Evolutionary conservation across 1,284 basidiomycete genomes (phyloP).

Genomic region (Moesziomyces sp.): DNA sequence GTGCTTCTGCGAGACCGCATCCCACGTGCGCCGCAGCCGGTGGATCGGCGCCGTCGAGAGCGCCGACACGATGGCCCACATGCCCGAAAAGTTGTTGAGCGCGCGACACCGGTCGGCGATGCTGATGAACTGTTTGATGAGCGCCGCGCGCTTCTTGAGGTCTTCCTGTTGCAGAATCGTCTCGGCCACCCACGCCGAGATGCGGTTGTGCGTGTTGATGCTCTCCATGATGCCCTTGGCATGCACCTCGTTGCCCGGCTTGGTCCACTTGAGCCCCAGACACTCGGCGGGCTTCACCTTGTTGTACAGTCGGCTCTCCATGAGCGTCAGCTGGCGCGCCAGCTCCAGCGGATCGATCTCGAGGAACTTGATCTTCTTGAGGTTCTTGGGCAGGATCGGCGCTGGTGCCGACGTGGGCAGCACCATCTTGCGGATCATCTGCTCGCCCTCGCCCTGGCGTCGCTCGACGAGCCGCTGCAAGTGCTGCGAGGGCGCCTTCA

Average conservation of each 20-base stretch:
- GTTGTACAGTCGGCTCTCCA: constrained; percentile 88
- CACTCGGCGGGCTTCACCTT: constrained; percentile 92
- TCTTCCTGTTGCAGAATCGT: constrained; percentile 86
- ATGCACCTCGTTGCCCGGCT: constrained; percentile 39
- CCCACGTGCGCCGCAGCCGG: constrained; percentile 94
- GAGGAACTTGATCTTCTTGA: constrained; percentile 82
- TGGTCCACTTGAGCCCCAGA: constrained; percentile 72
- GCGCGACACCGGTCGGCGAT: constrained; percentile 90
- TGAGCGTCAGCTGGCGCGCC: constrained; percentile 90
- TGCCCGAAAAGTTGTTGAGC: constrained; percentile 92
- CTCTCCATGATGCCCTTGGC: constrained; percentile 85
- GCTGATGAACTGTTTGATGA: constrained; percentile 91
- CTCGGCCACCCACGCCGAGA: constrained; percentile 93
- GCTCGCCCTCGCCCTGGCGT: constrained; percentile 56
- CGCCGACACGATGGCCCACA: constrained; percentile 95
- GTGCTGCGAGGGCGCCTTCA: constrained; percentile 60
- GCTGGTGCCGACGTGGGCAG: constrained; percentile 68
- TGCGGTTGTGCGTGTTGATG: constrained; percentile 88
- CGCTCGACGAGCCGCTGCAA: constrained; percentile 68
- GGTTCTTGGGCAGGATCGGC: constrained; percentile 79
- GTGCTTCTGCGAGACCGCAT: constrained; percentile 78
- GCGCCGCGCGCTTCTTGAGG: constrained; percentile 80
- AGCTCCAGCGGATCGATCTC: constrained; percentile 91
- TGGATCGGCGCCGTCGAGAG: constrained; percentile 93
- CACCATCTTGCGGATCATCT: constrained; percentile 61